Evolutionary conservation across 164 flowering plant genomes (phyloP), one percentile per base, ranked within the genome.

Genomic region (Vitis cinerea): DNA sequence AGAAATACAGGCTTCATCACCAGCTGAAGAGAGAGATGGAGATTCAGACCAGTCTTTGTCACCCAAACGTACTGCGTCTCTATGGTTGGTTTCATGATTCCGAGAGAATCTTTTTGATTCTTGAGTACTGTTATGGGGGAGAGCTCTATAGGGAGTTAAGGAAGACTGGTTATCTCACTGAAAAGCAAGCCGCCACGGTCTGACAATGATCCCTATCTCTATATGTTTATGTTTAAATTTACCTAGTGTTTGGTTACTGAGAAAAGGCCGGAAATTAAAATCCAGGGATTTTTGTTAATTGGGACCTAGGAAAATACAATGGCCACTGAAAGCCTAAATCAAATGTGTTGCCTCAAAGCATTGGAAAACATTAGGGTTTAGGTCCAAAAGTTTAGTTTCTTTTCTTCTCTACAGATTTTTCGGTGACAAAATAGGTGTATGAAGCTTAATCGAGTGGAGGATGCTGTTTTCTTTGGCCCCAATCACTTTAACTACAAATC

Each of bases 11-110:
- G 30, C 80, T 90, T 63, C 84, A 84, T n/a, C 85, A 86, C 55
- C 99, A 95, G 76, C 71, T 95, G 72, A 80, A 71, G 71, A 79
- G 99, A 67, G 99, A 95, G 69, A 90, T 94, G 88, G 93, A 89
- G 85, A 92, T 94, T 30, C 99, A 94, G 70, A 80, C 76, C 59
- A 68, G 69, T 44, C 94, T 95, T 52, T 75, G 71, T 37, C 98
- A 95, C 77, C 99, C 98, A 0, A 90, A 93, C 57, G 82, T 95
- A 37, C 81, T 95, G 49, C 82, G 94, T 4, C 91, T 95, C 60
- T 90, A 73, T 29, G 98, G 98, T 15, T 95, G 97, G 96, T 95
- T 95, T 67, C 85, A 87, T 23, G 99, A 95, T 58, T 78, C 59
- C 0, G 91, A 91, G 8, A 87, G 97, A 16, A 82, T 95, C 54